Evolutionary conservation across 2,329 filamentous ascomycete genomes (phyloP).

Genomic region (Fusarium sp.): DNA sequence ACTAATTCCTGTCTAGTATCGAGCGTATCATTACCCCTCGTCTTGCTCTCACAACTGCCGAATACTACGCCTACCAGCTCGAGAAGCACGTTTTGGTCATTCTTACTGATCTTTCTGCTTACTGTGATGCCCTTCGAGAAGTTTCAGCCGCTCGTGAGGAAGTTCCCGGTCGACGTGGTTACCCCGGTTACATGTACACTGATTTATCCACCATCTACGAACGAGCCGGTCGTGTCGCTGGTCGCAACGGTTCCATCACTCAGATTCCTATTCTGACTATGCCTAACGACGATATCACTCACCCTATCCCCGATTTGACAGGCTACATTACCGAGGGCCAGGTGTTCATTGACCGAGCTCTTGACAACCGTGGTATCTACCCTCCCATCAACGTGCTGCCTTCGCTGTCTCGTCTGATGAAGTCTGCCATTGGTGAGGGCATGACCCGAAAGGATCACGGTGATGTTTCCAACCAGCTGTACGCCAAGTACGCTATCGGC

Average conservation of each 20-base stretch:
- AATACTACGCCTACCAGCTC: constrained; percentile 99
- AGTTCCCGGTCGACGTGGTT: constrained; percentile 98
- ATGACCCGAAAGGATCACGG: constrained; percentile 97
- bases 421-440: constrained; percentile 97
- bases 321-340: constrained; percentile 99
- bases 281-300: constrained; percentile 99
- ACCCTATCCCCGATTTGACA: constrained; percentile 98
- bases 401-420: constrained; percentile 99
- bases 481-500: constrained; percentile 99
- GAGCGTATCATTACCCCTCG: constrained; percentile 99
- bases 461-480: constrained; percentile 99
- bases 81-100: constrained; percentile 99
- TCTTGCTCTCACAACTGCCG: constrained; percentile 96
- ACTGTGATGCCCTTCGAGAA: constrained; percentile 98
- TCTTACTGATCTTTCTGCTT: constrained; percentile 95
- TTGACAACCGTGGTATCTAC: constrained; percentile 97
- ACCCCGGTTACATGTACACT: constrained; percentile 99
- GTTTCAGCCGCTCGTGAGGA: constrained; percentile 98
- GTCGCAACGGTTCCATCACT: constrained; percentile 97
- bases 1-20: constrained; percentile 70
- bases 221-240: constrained; percentile 95
- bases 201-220: constrained; percentile 99
- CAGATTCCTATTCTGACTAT: constrained; percentile 99
- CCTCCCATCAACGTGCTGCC: constrained; percentile 98
- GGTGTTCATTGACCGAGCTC: constrained; percentile 94